Evolutionary conservation across 2,329 filamentous ascomycete genomes (phyloP), one percentile per base, ranked within the genome.

Genomic region (Anthostomella pinea): DNA sequence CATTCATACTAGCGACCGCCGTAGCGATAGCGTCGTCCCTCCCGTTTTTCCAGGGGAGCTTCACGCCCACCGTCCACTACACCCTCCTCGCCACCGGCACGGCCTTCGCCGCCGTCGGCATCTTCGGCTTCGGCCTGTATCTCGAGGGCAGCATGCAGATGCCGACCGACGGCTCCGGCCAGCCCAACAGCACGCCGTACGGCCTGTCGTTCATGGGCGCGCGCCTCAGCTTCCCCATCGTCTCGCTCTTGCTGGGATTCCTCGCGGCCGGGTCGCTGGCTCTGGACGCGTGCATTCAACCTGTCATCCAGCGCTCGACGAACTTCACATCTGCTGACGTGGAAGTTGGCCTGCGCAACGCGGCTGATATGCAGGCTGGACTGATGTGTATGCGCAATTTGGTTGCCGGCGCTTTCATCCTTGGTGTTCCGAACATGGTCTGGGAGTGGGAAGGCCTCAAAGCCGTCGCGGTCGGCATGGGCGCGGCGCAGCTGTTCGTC

Each of bases 321-420:
- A 65, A 67, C 29, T 75, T 71, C 43, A 75, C 70, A 0, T 68
- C 64, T 3, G 62, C 67, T 5, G 74, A 65, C 50, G 58, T 74
- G 16, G 59, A 58, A n/a, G 57, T 67, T 9, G 64, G 65, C 16
- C 60, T 72, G 34, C 66, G 71, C 19, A 70, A 63, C 47, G 67
- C 66, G 11, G 62, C 62, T 10, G 71, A 76, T 45, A 75, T 77
- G 72, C 56, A 64, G 17, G 65, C 60, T 3, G 67, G 60, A 19
- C 59, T 73, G 3, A 42, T 56, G 2, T 59, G 66, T 23, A 63
- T 69, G 57, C 63, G 68, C 15, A 61, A 56, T 9, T 30, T 73
- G 11, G 49, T 62, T 4, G 60, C 64, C 0, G 73, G 71, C 5
- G 53, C 64, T 3, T 68, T 74, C 31, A 60, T 70, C 11, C 35